Evolutionary conservation across 208 protist genomes (phyloP).

Genomic region (Angomonas desouzai): DNA sequence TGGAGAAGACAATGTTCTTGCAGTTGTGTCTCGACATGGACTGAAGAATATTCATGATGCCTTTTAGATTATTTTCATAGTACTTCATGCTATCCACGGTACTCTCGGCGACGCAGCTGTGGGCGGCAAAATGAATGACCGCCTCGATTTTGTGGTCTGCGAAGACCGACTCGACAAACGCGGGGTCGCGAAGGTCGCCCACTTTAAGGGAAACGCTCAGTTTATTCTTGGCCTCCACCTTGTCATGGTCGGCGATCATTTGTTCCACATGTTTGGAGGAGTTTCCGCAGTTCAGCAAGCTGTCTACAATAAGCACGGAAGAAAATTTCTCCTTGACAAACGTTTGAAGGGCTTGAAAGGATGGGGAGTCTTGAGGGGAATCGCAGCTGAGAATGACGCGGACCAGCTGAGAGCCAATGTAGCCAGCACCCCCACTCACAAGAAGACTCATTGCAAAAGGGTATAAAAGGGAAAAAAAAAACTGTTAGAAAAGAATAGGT

Average conservation of each 20-base stretch:
- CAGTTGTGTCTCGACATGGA: conserved; percentile 88
- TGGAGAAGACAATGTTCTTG: conserved; percentile 96
- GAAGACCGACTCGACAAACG: conserved; percentile 88
- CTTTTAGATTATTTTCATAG: conserved; percentile 96
- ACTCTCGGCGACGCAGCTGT: conserved; percentile 93
- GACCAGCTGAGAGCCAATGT: conserved; percentile 97
- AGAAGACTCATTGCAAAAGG: conserved; percentile 3
- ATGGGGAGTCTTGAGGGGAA: not conserved
- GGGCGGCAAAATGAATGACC: conserved; percentile 95
- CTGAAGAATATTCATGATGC: conserved; percentile 90
- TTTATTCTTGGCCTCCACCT: not conserved
- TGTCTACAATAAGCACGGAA: conserved; percentile 94
- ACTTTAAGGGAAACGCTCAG: conserved; percentile 48
- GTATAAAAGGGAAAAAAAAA: conserved; percentile 2
- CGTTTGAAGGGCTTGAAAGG: not conserved
- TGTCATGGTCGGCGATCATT: not conserved
- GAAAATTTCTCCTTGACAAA: conserved; percentile 24
- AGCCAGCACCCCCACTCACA: conserved; percentile 24
- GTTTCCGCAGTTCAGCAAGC: conserved; percentile 76
- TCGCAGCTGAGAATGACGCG: conserved; percentile 80
- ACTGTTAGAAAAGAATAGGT: conserved; percentile 3
- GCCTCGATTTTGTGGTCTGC: conserved; percentile 78
- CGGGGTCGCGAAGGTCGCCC: conserved; percentile 82
- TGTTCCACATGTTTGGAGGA: conserved; percentile 30
- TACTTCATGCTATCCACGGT: conserved; percentile 90